Evolutionary conservation across 331 rosid species (phyloP).

Genomic region (Cydonia oblonga): DNA sequence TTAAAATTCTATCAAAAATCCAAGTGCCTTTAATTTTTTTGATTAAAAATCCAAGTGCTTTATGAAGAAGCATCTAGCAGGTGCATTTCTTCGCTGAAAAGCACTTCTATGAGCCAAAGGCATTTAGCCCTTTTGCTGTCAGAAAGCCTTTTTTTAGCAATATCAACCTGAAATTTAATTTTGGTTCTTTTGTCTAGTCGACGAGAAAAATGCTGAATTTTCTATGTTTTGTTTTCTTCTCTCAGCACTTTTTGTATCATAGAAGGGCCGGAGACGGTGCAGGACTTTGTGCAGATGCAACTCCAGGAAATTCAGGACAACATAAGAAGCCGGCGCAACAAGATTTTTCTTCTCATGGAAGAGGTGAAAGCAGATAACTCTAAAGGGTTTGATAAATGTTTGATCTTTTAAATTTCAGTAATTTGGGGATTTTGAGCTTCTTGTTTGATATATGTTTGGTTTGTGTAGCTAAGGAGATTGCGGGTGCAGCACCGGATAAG

Average conservation of each 20-base stretch:
- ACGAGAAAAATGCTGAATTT: not conserved
- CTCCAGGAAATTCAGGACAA: slow-evolving; percentile 77
- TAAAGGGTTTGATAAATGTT: not conserved
- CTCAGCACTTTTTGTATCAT: slow-evolving; percentile 81
- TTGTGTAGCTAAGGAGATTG: slow-evolving; percentile 74
- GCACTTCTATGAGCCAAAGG: not conserved
- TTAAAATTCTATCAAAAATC: not conserved
- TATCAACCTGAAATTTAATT: not conserved
- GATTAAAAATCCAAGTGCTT: not conserved
- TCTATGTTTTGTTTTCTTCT: not conserved
- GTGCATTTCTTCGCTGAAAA: not conserved
- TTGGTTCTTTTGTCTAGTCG: not conserved
- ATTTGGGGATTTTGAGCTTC: not conserved
- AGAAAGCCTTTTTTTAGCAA: not conserved
- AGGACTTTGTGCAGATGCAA: slow-evolving; percentile 90
- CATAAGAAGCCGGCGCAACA: slow-evolving; percentile 74
- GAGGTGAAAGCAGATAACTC: slow-evolving; percentile 34
- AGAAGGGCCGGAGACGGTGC: slow-evolving; percentile 95
- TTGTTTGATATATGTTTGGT: not conserved
- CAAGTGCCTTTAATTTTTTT: not conserved
- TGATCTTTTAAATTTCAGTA: not conserved
- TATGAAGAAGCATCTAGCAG: not conserved
- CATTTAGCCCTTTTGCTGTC: not conserved
- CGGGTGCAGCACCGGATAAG: slow-evolving; percentile 74
- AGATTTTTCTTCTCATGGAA: slow-evolving; percentile 94